These are phyloP conservation scores for Athelia psychrophila DNA, from an alignment of 1,284 basidiomycete genomes.

Conservation along the genomic window DNA sequence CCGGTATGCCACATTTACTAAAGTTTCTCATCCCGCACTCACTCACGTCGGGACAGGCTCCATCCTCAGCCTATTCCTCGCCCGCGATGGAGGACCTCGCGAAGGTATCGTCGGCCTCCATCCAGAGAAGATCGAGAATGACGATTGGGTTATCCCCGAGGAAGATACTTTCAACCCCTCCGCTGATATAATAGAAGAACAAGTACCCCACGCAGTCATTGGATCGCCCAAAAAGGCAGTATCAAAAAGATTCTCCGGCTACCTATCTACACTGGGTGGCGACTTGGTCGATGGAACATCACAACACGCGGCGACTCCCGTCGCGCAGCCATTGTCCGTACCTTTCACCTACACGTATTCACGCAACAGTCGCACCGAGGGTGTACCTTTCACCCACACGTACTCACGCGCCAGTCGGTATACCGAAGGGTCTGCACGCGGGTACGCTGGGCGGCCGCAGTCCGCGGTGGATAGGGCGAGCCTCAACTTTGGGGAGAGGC, in stretches of 20 bases:
- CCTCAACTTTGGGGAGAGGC: constrained; percentile 83
- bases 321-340: constrained; percentile 45
- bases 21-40: neutral
- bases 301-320: constrained; percentile 28
- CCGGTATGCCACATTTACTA: constrained; percentile 40
- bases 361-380: constrained; percentile 54
- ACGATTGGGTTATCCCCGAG: constrained; percentile 51
- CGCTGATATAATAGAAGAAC: constrained; percentile 42
- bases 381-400: constrained; percentile 36
- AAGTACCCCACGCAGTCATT: constrained; percentile 29
- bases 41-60: constrained; percentile 49
- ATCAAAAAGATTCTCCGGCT: constrained; percentile 52
- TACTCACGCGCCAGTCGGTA: constrained; percentile 55
- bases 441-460: constrained; percentile 47
- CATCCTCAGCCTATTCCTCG: constrained; percentile 85
- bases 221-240: constrained; percentile 39
- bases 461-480: too few species aligned
- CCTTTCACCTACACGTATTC: constrained; percentile 43
- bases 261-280: constrained; percentile 39
- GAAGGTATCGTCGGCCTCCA: constrained; percentile 80
- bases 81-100: constrained; percentile 85
- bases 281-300: constrained; percentile 9
- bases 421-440: constrained; percentile 73
- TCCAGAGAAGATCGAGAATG: constrained; percentile 61
- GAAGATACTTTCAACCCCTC: constrained; percentile 48